Base-by-base conservation (phyloP, 768 basidiomycete genomes). In the Tricholoma saponaceum region DNA sequence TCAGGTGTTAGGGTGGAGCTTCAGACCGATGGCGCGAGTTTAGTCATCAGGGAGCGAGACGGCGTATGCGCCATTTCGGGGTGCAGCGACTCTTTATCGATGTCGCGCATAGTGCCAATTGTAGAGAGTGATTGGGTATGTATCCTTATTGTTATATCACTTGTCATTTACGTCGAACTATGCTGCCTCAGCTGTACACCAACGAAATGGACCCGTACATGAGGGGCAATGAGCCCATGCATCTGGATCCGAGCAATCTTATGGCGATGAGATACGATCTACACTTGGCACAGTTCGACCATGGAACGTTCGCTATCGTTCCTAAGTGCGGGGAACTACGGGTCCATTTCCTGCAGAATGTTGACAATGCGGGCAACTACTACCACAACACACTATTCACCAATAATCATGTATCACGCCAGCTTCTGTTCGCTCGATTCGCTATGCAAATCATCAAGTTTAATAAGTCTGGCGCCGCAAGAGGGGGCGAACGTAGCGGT, bases 281-380 rank as follows among this genome's bases (percentile, higher is more conserved):
- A 46, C 23, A 46, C 44, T 46, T 25, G 44, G 44, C 22, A 46
- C 44, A 46, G 44, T 46, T 46, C 44, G 23, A 46, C 44, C 44
- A 46, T 46, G 44, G 44, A 46, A 46, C 23, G 3, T 46, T 46
- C 44, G 23, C 44, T 46, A 46, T 46, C 23, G 23, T 46, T 46
- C 44, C 44, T 46, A 46, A 46, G 44, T 46, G 44, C 23, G 22
- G 44, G 44, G 44, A 46, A 46, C 22, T 46, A 46, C 44, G 23
- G 44, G 44, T 46, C 44, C 44, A 46, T 46, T 46, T 46, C 44
- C 44, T 46, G 44, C 44, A 46, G 44, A 46, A 46, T 46, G 44
- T 23, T 23, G 44, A 23, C 44, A 46, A 46, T 46, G 44, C 23
- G 44, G 44, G 44, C 44, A 25, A 23, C 44, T 46, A 46, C 44